Percentiles rank a stretch among this genome's conserved stretches.
phyloP scores from a whole-genome alignment of 2,329 filamentous ascomycete genomes.

The Sporothrix luriei region DNA sequence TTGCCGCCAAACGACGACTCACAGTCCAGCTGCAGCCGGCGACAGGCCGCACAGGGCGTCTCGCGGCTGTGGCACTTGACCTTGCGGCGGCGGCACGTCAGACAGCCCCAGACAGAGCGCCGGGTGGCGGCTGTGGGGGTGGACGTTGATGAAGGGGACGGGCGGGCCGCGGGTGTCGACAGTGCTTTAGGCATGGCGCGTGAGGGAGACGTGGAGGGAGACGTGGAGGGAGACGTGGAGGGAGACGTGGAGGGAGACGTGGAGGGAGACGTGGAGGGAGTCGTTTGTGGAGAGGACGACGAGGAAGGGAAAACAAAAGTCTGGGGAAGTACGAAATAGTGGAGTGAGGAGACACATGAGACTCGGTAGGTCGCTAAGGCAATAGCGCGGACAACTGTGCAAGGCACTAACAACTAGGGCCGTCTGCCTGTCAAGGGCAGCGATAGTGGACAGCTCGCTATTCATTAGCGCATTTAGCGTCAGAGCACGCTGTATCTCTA shows the following conservation, averaged over 20 bases:
- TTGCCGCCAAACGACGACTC: conserved; percentile 30
- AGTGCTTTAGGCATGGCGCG: neutral
- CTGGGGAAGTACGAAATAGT: neutral
- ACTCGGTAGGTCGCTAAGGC: neutral
- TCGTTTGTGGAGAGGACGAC: neutral
- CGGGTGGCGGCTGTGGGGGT: neutral
- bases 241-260: no score
- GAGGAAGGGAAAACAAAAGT: neutral
- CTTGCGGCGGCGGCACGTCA: conserved; percentile 33
- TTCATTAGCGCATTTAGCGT: neutral
- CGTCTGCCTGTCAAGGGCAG: neutral
- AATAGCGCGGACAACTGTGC: neutral
- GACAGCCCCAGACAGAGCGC: conserved; percentile 33
- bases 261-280: no score
- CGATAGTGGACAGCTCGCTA: neutral
- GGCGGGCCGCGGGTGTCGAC: neutral
- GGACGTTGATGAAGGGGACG: neutral
- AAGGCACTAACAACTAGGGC: neutral
- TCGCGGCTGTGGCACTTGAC: conserved; percentile 33
- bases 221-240: no score
- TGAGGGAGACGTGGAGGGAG: no score
- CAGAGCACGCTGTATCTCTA: neutral
- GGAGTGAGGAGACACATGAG: neutral
- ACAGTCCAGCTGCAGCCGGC: conserved; percentile 30
- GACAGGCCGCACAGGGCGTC: conserved; percentile 31